Base-by-base conservation (phyloP, 371 early-diverging fungal species). In the Dinochytrium kinnereticum region DNA sequence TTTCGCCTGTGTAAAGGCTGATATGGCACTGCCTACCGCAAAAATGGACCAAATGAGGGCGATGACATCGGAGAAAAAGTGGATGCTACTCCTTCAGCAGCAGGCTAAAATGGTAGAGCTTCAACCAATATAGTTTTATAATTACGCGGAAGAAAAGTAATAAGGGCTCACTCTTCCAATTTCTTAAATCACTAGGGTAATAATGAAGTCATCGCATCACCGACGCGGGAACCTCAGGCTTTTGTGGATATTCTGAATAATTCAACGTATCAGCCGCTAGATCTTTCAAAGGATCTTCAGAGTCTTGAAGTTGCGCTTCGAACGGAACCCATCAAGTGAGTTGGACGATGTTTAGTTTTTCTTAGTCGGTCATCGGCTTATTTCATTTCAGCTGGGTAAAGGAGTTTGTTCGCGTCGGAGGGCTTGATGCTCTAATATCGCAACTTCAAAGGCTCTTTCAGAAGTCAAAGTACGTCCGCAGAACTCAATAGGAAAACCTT, bases 331-430 rank as follows among this genome's bases (percentile, higher is more conserved):
- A 78, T 80, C 17, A 55, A 50, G 76, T 77, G 31, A 57, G 44
- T 1, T 44, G 44, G 44, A 44, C 19, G 19, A 44, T 19, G 19
- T 44, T 13, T 19, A 19, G 13, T 19, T 7, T 13, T 19, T 44
- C 44, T 44, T 44, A 44, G 17, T 37, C 3, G 57, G 28, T 36
- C 5, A 19, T 30, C 1, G 28, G 59, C 30, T 13, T 36, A 3
- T 19, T 30, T 1, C 19, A 13, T 77, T 19, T 24, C 64, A 80
- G 77, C 37, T 80, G 82, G 81, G 81, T 81, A 30, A 67, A 78
- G 57, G 73, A 81, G 2, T 81, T 81, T 28, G 31, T 81, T 13
- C 1, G 30, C 0, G 51, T 3, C 7, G 70, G 51, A 1, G 81
- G 81, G 30, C 31, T 77, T 33, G 24, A 15, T 2, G 40, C 49